A percentile compares a stretch with the other conserved stretches of the same genome.
Evolutionary conservation across 2,329 filamentous ascomycete species (phyloP).

Genomic region (Zymoseptoria passerinii): DNA sequence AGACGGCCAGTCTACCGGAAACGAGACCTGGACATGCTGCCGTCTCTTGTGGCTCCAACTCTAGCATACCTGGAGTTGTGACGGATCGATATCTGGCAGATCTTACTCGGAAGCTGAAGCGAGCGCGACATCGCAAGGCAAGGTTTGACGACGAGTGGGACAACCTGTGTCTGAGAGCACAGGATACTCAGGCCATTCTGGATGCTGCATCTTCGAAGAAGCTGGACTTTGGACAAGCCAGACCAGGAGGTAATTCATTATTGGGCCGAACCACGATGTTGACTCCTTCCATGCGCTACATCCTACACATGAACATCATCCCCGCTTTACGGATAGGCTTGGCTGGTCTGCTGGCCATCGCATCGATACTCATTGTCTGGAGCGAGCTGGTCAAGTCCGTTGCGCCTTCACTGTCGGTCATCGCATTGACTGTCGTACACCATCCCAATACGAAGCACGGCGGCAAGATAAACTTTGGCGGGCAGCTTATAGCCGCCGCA

Average conservation of each 20-base stretch:
- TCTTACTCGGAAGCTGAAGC: conserved; percentile 69
- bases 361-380: conserved; percentile 81
- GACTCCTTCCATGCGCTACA: conserved; percentile 73
- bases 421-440: conserved; percentile 62
- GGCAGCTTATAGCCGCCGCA: conserved; percentile 71
- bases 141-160: conserved; percentile 85
- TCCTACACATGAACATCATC: conserved; percentile 65
- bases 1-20: conserved; percentile 64
- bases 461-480: conserved; percentile 73
- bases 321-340: conserved; percentile 58
- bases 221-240: conserved; percentile 59
- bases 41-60: conserved; percentile 25
- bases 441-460: conserved; percentile 55
- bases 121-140: conserved; percentile 73
- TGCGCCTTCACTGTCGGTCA: conserved; percentile 64
- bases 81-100: conserved; percentile 91
- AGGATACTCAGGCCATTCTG: conserved; percentile 69
- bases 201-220: conserved; percentile 74
- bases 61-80: conserved; percentile 61
- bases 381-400: conserved; percentile 85
- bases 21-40: conserved; percentile 36
- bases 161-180: conserved; percentile 63
- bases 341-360: conserved; percentile 61
- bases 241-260: conserved; percentile 25
- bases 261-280: conserved; percentile 53